These are phyloP conservation scores for Fusarium aywerte DNA, from an alignment of 2,329 filamentous ascomycete genomes.

Conservation along the genomic window DNA sequence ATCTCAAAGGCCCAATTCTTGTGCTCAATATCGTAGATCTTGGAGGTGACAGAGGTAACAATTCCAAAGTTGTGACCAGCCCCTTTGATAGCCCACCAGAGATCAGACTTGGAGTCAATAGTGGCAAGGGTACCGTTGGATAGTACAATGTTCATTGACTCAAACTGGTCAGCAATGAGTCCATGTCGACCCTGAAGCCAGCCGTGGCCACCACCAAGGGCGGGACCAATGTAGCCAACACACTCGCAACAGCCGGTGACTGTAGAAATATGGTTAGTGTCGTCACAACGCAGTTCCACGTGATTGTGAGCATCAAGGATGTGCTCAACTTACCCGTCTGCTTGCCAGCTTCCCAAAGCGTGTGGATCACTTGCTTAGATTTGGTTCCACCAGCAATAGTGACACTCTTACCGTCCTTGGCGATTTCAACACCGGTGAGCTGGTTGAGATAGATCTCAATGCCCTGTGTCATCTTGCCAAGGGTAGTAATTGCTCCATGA, in stretches of 20 bases:
- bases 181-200: constrained; percentile 45
- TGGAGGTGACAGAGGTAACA: constrained; percentile 45
- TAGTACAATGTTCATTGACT: constrained; percentile 48
- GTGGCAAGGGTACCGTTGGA: constrained; percentile 43
- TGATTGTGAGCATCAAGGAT: no score
- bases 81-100: constrained; percentile 51
- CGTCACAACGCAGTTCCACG: no score
- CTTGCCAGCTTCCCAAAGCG: constrained; percentile 42
- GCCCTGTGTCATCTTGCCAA: constrained; percentile 5
- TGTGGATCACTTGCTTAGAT: neutral
- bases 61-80: constrained; percentile 51
- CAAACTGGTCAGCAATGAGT: constrained; percentile 48
- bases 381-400: constrained; percentile 5
- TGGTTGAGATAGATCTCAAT: constrained; percentile 18
- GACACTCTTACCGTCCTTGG: constrained; percentile 6
- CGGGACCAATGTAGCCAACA: constrained; percentile 45
- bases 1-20: constrained; percentile 46
- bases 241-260: constrained; percentile 41
- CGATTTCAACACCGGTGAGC: constrained; percentile 4
- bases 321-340: neutral
- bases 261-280: neutral
- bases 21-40: constrained; percentile 44
- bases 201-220: constrained; percentile 47
- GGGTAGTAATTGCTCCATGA: constrained; percentile 5
- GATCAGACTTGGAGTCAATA: constrained; percentile 41